phyloP scores from a whole-genome alignment of 345 rosid species.

The Cardamine chenopodiifolia region DNA sequence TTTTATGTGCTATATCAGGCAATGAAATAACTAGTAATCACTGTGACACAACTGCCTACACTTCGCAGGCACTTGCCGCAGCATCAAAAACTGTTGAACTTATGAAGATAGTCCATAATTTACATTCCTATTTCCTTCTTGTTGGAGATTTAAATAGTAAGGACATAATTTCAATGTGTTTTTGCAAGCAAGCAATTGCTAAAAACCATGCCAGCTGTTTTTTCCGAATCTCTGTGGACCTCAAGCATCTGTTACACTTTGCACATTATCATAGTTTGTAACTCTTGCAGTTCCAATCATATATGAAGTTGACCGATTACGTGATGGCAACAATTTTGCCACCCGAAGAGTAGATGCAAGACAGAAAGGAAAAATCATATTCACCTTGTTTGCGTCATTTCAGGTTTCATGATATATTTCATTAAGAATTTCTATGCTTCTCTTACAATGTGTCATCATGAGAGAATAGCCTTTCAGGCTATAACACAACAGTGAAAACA shows the following conservation, averaged over 20 bases:
- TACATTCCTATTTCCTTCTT: constrained; percentile 88
- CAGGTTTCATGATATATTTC: constrained; percentile 79
- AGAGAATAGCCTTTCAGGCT: constrained; percentile 13
- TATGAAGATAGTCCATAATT: constrained; percentile 84
- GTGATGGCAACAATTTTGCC: constrained; percentile 92
- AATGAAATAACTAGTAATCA: background rate
- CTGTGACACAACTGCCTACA: constrained; percentile 3
- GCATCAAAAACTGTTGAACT: constrained; percentile 96
- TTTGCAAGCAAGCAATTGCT: constrained; percentile 19
- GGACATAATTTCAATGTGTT: constrained; percentile 31
- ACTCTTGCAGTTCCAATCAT: constrained; percentile 75
- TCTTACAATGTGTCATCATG: constrained; percentile 5
- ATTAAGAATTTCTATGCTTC: background rate
- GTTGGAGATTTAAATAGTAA: constrained; percentile 86
- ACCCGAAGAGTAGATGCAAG: constrained; percentile 90
- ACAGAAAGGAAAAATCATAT: constrained; percentile 81
- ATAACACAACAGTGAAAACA: background rate
- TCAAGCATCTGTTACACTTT: too few relatives aligned
- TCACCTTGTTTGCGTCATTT: constrained; percentile 87
- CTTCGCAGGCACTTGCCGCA: constrained; percentile 88
- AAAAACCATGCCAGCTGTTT: constrained; percentile 5
- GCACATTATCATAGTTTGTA: background rate
- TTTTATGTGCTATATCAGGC: constrained; percentile 5
- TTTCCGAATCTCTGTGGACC: too few relatives aligned
- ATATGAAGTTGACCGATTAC: constrained; percentile 77